Conservation (phyloP, 805 yeast genomes). For the Saccharomycopsis microspora region DNA sequence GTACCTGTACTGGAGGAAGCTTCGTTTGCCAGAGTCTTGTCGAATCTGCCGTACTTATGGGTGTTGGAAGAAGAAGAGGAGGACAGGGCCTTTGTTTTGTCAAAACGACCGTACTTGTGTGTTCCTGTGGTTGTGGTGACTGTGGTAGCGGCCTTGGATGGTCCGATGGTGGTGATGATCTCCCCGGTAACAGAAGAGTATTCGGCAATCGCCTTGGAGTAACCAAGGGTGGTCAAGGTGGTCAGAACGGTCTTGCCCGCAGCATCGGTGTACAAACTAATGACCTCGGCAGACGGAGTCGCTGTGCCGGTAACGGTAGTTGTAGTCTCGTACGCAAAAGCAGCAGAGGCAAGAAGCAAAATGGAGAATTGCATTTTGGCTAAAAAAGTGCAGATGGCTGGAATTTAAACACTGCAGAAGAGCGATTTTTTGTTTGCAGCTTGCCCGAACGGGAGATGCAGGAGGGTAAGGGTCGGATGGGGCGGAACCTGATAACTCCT, state of each 20-base stretch:
- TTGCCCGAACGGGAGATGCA: too few relatives aligned
- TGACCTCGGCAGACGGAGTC: conserved; percentile 4
- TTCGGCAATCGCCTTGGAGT: background rate
- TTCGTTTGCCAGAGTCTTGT: conserved; percentile 31
- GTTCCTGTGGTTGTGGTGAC: conserved; percentile 29
- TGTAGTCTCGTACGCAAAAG: background rate
- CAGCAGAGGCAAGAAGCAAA: conserved; percentile 1
- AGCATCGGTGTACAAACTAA: conserved; percentile 8
- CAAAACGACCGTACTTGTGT: conserved; percentile 40
- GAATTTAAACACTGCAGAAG: too few relatives aligned
- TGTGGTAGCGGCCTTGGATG: conserved; percentile 11
- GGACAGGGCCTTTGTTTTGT: conserved; percentile 31
- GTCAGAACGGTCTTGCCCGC: conserved; percentile 2
- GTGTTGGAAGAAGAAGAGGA: conserved; percentile 27
- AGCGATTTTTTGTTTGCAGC: too few relatives aligned
- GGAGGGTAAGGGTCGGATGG: too few relatives aligned
- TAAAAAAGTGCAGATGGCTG: too few relatives aligned
- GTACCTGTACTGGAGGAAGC: conserved; percentile 33
- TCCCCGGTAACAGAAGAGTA: background rate
- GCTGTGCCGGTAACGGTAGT: conserved; percentile 2
- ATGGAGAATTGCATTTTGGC: conserved; percentile 4
- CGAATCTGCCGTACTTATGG: conserved; percentile 37
- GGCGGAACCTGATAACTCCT: too few relatives aligned
- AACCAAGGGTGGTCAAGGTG: conserved; percentile 1
- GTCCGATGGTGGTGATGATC: conserved; percentile 14